Evolutionary conservation across 306 rosid species (phyloP).

Genomic region (Pterocarpus santalinus): DNA sequence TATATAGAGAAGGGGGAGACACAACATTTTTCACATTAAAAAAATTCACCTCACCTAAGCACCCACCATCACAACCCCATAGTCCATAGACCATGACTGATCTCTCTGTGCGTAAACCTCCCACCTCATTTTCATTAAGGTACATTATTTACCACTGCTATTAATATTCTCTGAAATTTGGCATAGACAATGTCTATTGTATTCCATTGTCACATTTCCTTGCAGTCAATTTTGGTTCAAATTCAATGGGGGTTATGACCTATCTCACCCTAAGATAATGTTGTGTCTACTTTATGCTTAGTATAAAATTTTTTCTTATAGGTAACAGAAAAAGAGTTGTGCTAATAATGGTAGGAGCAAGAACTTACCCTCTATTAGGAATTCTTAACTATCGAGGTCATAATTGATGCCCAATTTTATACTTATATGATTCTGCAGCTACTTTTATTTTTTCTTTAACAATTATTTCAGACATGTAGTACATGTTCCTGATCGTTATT

Average conservation of each 20-base stretch:
- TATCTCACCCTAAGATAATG: slow-evolving; percentile 39
- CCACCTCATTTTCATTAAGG: slow-evolving; percentile 46
- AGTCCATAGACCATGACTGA: not conserved
- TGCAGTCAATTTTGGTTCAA: slow-evolving; percentile 49
- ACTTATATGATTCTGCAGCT: slow-evolving; percentile 30
- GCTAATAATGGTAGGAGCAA: slow-evolving; percentile 36
- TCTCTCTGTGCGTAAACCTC: slow-evolving; percentile 43
- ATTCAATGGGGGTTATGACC: slow-evolving; percentile 28
- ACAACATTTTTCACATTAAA: slow-evolving; percentile 39
- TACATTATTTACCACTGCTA: slow-evolving; percentile 51
- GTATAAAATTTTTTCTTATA: not conserved
- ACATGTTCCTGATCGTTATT: slow-evolving; percentile 59
- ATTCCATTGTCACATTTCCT: slow-evolving; percentile 62
- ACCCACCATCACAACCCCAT: slow-evolving; percentile 12
- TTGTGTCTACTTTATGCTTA: slow-evolving; percentile 21
- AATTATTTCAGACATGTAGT: slow-evolving; percentile 30
- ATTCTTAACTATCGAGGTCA: slow-evolving; percentile 39
- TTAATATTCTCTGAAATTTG: slow-evolving; percentile 45
- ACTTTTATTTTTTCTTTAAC: not conserved
- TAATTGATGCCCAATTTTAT: slow-evolving; percentile 50
- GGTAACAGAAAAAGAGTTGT: slow-evolving; percentile 8
- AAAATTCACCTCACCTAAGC: not conserved
- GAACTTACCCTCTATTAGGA: slow-evolving; percentile 40
- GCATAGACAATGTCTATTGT: slow-evolving; percentile 54
- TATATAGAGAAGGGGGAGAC: not conserved